Base-by-base conservation (phyloP, 371 early-diverging fungal species). In the Apophysomyces trapeziformis region DNA sequence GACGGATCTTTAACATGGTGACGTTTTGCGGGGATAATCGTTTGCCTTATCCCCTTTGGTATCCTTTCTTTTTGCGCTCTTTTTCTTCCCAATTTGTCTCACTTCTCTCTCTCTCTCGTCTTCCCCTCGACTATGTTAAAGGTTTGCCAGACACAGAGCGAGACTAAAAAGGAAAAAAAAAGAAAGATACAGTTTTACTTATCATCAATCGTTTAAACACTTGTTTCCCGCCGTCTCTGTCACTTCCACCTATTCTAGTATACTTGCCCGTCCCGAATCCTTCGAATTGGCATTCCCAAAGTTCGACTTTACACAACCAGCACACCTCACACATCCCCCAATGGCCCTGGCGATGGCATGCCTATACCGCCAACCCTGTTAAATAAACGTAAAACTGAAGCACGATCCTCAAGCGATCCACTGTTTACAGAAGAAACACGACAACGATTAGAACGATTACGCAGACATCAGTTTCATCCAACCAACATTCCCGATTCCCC, bases 401-500 rank as follows among this genome's bases (percentile, higher is more conserved):
- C 54, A 11, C 54, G 54, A 38, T 38, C 60, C n/a, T 32, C 9
- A n/a, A 11, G 16, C 43, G 54, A 50, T 50, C 54, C 54, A 7
- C 11, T 50, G 54, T 80, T 77, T 50, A 68, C 70, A 36, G 80
- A 80, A 18, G 81, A 78, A 63, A 76, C 81, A 36, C 72, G 78
- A 44, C 59, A 32, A 14, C 74, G 67, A 37, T 66, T 81, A 18
- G 75, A 74, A 61, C 71, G 78, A 32, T 65, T 78, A 46, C 72
- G 81, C 35, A 72, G 78, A 58, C 73, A 78, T 37, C 78, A 77
- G 21, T 83, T 83, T 21, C 78, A 80, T 41, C 77, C 84, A 26
- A 71, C 84, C 44, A 83, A 83, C 62, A 74, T 79, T 69, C 88
- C 72, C 38, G 82, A 71, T 62, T 88, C 89, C 57, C 87, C 86